Evolutionary conservation across 345 rosid genomes (phyloP).

Genomic region (Linum tenue): DNA sequence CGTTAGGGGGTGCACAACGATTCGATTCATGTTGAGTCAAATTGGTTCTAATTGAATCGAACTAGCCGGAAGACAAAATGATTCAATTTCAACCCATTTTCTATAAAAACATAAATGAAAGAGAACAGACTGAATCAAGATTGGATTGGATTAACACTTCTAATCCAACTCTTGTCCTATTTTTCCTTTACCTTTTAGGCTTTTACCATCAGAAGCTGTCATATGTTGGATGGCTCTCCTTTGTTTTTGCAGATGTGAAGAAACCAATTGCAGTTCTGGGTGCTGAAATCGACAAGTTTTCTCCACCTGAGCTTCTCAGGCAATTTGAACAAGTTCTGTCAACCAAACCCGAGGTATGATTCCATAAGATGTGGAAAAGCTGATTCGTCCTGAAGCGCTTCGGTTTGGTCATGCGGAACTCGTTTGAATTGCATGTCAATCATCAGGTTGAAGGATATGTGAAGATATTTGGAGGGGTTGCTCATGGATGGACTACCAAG

Average conservation of each 20-base stretch:
- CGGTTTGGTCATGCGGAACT: background rate
- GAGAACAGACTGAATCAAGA: no score
- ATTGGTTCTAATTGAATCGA: no score
- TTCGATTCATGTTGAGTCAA: no score
- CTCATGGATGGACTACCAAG: constrained; percentile 28
- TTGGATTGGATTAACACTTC: no score
- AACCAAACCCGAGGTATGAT: constrained; percentile 2
- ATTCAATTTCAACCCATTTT: no score
- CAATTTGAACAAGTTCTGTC: constrained; percentile 1
- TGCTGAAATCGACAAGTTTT: background rate
- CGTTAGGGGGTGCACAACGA: no score
- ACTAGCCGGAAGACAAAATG: no score
- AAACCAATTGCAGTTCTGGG: constrained; percentile 1
- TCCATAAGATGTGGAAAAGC: background rate
- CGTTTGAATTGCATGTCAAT: background rate
- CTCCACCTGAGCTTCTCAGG: background rate
- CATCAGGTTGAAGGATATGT: constrained; percentile 18
- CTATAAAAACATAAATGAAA: no score
- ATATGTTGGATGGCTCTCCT: background rate
- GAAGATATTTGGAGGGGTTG: constrained; percentile 26
- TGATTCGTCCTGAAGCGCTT: background rate
- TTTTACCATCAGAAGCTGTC: no score
- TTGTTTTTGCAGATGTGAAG: constrained; percentile 1
- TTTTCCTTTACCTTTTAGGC: no score
- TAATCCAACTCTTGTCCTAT: no score